Conservation (phyloP, 1,284 basidiomycete genomes). For the Sanghuangporus sanghuang region DNA sequence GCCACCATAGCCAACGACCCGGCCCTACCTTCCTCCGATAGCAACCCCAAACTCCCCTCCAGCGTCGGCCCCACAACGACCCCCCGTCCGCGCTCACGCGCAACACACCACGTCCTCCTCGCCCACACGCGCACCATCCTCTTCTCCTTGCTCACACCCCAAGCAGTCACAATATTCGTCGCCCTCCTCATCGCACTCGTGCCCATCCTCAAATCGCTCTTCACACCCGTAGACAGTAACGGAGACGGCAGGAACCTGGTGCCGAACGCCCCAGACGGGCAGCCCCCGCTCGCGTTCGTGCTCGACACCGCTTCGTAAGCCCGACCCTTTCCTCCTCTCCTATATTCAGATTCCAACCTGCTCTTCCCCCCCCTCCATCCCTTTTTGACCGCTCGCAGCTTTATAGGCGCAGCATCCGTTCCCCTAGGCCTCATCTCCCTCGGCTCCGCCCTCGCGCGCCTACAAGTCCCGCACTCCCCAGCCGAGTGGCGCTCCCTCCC, state of each 20-base stretch:
- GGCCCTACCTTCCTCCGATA: no score
- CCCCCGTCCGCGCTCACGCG: constrained; percentile 5
- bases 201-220: constrained; percentile 66
- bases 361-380: not conserved
- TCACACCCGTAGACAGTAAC: constrained; percentile 38
- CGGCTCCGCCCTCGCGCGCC: constrained; percentile 67
- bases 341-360: not conserved
- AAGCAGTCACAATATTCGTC: constrained; percentile 60
- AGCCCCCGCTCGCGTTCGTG: constrained; percentile 67
- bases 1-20: no score
- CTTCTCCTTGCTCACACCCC: constrained; percentile 43
- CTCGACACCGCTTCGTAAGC: constrained; percentile 46
- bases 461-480: constrained; percentile 45
- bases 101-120: constrained; percentile 17
- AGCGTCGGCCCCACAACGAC: constrained; percentile 11
- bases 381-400: constrained; percentile 25
- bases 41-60: not conserved
- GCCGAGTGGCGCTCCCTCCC: constrained; percentile 51
- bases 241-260: constrained; percentile 39
- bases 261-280: constrained; percentile 65
- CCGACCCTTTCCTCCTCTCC: not conserved
- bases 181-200: constrained; percentile 64
- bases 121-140: constrained; percentile 29
- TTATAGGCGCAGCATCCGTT: constrained; percentile 69
- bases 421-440: constrained; percentile 70